Base-by-base conservation (phyloP, 2,329 filamentous ascomycete genomes). In the Fusarium sp. region DNA sequence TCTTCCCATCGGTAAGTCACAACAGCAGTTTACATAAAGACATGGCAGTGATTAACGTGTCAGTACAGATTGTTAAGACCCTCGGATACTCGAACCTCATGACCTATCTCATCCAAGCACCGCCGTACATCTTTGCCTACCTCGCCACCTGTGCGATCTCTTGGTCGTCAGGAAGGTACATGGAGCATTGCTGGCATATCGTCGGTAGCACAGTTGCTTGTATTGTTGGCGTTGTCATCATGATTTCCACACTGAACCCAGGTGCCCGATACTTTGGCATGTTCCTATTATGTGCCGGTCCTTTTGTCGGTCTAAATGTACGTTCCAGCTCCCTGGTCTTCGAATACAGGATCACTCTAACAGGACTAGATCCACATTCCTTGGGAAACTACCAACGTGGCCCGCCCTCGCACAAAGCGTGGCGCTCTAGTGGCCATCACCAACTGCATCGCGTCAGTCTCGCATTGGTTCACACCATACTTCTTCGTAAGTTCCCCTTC, bases 371-470 rank as follows among this genome's bases (percentile, higher is more conserved):
- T 53, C 16, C 50, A 53, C 19, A 43, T 53, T 4, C 50, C 50
- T 28, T 43, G 50, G 50, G 50, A 53, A 21, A 53, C 50, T 4
- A 53, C 37, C 25, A 53, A 53, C 19, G 50, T 53, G 4, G 50
- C 37, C 10, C 50, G 50, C 14, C 50, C 50, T 18, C 50, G 50
- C 7, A 53, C 50, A 21, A 53, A 53, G 37, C 50, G 50, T 14
- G 37, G 49, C 3, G 50, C 50, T 14, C 14, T 53, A 5, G 50
- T 53, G 13, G 37, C 50, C 2, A 53, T 53, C 2, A 53, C 50
- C 18, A 53, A 53, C 5, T 53, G 50, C 37, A 53, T 53, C 7
- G 50, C 50, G 4, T 53, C 50, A 6, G 50, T 53, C n/a, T 53
- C 50, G 1, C 50, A 53, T 19, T 53, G 50, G 37, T 42, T 53